These are phyloP conservation scores for Ampelomyces quisqualis DNA, from an alignment of 2,329 filamentous ascomycete species.

Conservation along the genomic window DNA sequence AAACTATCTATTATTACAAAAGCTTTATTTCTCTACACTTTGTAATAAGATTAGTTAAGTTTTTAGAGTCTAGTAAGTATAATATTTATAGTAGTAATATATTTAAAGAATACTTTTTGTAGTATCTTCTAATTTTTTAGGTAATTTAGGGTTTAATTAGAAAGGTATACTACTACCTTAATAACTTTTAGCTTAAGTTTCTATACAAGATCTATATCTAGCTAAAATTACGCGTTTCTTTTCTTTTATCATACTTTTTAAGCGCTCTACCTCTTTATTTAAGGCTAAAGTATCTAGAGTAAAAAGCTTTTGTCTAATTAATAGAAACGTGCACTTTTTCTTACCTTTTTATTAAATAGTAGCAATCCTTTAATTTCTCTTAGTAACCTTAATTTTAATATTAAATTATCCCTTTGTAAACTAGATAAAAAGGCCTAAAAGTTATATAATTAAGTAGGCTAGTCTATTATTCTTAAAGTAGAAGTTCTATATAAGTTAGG, in stretches of 20 bases:
- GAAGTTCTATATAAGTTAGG: not conserved
- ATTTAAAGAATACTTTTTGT: conserved; percentile 10
- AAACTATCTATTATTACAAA: conserved; percentile 5
- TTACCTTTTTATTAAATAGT: conserved; percentile 1
- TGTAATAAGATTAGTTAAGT: conserved; percentile 5
- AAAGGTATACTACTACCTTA: conserved; percentile 9
- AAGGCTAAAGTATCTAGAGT: conserved; percentile 7
- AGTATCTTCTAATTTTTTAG: conserved; percentile 5
- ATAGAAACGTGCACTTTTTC: not conserved
- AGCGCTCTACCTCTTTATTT: conserved; percentile 7
- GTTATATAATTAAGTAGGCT: conserved; percentile 2
- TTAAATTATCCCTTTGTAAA: conserved; percentile 1
- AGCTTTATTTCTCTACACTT: conserved; percentile 8
- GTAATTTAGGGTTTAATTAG: conserved; percentile 8
- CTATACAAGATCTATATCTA: conserved; percentile 6
- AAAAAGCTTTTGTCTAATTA: conserved; percentile 3
- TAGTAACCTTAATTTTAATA: conserved; percentile 6
- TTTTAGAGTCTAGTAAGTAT: conserved; percentile 1
- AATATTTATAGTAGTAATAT: not conserved
- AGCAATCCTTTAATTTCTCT: conserved; percentile 2
- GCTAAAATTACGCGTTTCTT: conserved; percentile 4
- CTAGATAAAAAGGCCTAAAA: not conserved
- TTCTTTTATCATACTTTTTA: conserved; percentile 6
- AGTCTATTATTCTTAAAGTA: conserved; percentile 5
- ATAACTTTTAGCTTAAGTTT: conserved; percentile 5